Conservation (phyloP, 1,139 yeast species). For the Yamadazyma songkhlaensis region DNA sequence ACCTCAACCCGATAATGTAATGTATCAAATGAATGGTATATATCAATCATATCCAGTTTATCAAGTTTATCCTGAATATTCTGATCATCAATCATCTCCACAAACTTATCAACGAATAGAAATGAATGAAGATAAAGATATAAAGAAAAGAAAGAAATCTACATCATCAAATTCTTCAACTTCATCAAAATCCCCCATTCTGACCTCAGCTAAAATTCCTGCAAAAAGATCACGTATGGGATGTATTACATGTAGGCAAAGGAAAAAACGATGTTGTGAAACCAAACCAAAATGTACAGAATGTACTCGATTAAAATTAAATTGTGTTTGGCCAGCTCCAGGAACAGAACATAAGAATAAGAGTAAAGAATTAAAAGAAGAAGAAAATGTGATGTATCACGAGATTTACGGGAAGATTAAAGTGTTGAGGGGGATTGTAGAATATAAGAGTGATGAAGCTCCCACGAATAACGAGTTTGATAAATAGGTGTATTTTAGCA, state of each 20-base stretch:
- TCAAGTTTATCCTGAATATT: constrained; percentile 1
- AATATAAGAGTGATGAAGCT: constrained; percentile 25
- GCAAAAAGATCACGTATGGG: constrained; percentile 44
- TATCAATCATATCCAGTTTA: constrained; percentile 1
- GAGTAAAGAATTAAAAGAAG: constrained; percentile 47
- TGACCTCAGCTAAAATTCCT: background rate
- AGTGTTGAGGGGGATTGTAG: constrained; percentile 61
- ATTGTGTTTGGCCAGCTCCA: constrained; percentile 51
- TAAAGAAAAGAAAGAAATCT: background rate
- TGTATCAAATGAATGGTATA: background rate
- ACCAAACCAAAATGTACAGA: constrained; percentile 42
- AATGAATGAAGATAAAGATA: background rate
- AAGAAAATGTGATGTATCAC: constrained; percentile 47
- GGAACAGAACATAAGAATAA: constrained; percentile 49
- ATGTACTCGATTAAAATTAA: constrained; percentile 38
- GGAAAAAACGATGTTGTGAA: constrained; percentile 47
- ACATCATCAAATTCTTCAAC: background rate
- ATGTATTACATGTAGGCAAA: constrained; percentile 44
- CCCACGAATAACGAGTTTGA: constrained; percentile 5
- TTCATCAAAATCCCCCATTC: background rate
- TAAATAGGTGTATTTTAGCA: background rate
- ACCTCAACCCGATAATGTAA: background rate
- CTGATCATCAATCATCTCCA: background rate
- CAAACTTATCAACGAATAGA: constrained; percentile 1
- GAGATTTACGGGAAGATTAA: constrained; percentile 58